Conservation (phyloP, 192 early-diverging fungal genomes). For the Coemansia asiatica region DNA sequence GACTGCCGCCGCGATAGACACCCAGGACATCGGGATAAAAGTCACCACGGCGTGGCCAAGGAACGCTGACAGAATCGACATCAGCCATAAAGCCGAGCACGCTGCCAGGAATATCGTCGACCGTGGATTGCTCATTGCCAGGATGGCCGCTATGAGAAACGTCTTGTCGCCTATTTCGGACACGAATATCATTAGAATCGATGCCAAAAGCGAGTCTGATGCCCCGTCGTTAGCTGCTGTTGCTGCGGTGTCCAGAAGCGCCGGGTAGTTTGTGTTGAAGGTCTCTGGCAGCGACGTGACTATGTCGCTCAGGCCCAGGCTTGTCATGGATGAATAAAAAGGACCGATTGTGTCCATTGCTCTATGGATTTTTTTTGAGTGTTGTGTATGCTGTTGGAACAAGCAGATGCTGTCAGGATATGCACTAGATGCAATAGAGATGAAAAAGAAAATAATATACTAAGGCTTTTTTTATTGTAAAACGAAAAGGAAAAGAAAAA, state of each 20-base stretch:
- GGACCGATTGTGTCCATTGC: conserved; percentile 5
- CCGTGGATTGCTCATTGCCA: conserved; percentile 97
- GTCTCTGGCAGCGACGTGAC: background rate
- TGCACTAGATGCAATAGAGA: background rate
- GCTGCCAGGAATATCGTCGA: conserved; percentile 88
- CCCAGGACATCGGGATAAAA: conserved; percentile 83
- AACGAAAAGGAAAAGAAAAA: background rate
- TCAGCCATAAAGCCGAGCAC: conserved; percentile 81
- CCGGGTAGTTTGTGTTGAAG: background rate
- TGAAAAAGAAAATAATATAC: too few species aligned
- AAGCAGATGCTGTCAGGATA: background rate
- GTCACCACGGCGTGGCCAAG: conserved; percentile 89
- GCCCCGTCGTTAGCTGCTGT: conserved; percentile 8
- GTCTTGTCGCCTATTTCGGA: conserved; percentile 99
- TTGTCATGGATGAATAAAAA: background rate
- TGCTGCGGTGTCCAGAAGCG: background rate
- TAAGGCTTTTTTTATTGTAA: too few species aligned
- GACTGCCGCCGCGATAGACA: conserved; percentile 75
- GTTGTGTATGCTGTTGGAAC: background rate
- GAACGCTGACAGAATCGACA: conserved; percentile 94
- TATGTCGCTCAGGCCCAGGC: background rate
- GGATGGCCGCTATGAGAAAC: conserved; percentile 96
- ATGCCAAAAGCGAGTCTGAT: conserved; percentile 53
- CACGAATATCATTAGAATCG: conserved; percentile 86
- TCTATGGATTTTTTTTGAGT: background rate